Conservation (phyloP, 495 filamentous ascomycete genomes). For the Penicillium riverlandense region DNA sequence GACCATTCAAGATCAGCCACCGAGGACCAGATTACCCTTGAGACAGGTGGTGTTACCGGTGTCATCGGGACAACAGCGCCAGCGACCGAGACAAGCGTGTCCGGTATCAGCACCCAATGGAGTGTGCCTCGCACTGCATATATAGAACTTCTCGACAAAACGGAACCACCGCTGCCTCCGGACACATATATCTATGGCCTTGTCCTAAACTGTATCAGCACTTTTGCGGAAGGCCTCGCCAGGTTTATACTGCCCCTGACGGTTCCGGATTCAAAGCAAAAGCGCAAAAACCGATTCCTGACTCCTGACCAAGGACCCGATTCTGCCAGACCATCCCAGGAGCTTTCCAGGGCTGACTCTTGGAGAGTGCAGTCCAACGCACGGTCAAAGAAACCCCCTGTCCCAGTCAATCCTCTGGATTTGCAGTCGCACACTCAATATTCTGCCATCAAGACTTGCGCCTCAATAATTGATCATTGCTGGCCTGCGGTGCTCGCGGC, state of each 20-base stretch:
- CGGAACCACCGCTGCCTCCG: slow-evolving; percentile 72
- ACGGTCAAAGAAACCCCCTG: slow-evolving; percentile 48
- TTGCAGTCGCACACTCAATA: slow-evolving; percentile 65
- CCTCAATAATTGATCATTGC: slow-evolving; percentile 78
- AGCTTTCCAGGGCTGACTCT: slow-evolving; percentile 29
- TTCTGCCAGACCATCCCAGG: slow-evolving; percentile 32
- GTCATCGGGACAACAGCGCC: slow-evolving; percentile 75
- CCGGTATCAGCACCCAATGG: slow-evolving; percentile 83
- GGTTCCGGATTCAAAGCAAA: slow-evolving; percentile 51
- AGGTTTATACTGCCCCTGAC: slow-evolving; percentile 89
- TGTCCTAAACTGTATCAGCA: slow-evolving; percentile 79
- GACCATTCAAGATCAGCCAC: slow-evolving; percentile 38
- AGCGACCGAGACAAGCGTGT: slow-evolving; percentile 52
- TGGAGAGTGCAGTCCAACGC: slow-evolving; percentile 20
- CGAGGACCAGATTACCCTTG: slow-evolving; percentile 76
- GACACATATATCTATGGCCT: slow-evolving; percentile 93
- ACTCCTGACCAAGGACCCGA: slow-evolving; percentile 28
- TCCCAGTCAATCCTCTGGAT: slow-evolving; percentile 74
- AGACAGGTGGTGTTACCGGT: slow-evolving; percentile 80
- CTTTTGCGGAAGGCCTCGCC: slow-evolving; percentile 82
- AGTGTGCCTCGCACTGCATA: slow-evolving; percentile 82
- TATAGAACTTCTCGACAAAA: slow-evolving; percentile 90
- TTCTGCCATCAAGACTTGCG: slow-evolving; percentile 63
- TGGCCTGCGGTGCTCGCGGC: slow-evolving; percentile 94
- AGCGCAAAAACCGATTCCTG: slow-evolving; percentile 42